Evolutionary conservation across 2,329 filamentous ascomycete species (phyloP).

Genomic region (Cladosporium cucumerinum): DNA sequence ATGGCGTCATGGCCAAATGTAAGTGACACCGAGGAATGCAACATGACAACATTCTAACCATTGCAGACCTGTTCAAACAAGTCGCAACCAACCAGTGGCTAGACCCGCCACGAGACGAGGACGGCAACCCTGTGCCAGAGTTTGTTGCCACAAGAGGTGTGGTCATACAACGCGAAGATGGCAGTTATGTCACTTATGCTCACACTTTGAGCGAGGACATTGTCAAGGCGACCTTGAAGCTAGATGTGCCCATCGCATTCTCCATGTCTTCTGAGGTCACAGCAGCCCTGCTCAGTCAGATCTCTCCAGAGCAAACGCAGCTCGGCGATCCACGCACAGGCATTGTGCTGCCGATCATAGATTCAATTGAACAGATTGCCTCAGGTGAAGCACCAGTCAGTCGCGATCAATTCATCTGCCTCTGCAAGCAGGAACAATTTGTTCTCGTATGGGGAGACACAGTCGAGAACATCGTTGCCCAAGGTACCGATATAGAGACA

Average conservation of each 20-base stretch:
- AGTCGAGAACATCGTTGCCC: slow-evolving; percentile 12
- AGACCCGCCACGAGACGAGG: slow-evolving; percentile 12
- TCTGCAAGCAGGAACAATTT: slow-evolving; percentile 15
- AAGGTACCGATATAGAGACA: slow-evolving; percentile 16
- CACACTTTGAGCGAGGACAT: slow-evolving; percentile 14
- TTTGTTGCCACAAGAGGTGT: slow-evolving; percentile 14
- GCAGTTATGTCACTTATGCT: slow-evolving; percentile 14
- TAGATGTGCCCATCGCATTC: slow-evolving; percentile 16
- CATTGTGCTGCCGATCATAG: slow-evolving; percentile 10
- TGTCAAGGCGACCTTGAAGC: slow-evolving; percentile 14
- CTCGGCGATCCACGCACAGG: slow-evolving; percentile 10
- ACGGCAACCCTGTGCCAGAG: slow-evolving; percentile 10
- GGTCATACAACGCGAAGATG: slow-evolving; percentile 16
- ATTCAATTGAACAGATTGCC: slow-evolving; percentile 11
- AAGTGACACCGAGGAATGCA: background rate
- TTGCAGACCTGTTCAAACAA: slow-evolving; percentile 14
- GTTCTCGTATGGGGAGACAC: slow-evolving; percentile 17
- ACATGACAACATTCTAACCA: background rate
- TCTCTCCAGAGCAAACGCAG: slow-evolving; percentile 15
- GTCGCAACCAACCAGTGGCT: slow-evolving; percentile 14
- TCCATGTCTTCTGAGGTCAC: slow-evolving; percentile 16
- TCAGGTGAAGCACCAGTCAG: slow-evolving; percentile 11
- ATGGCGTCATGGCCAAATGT: slow-evolving; percentile 17
- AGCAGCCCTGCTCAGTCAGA: slow-evolving; percentile 12
- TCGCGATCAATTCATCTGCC: slow-evolving; percentile 13